phyloP scores from a whole-genome alignment of 2,329 filamentous ascomycete genomes.

The Hymenoscyphus fructigenus region DNA sequence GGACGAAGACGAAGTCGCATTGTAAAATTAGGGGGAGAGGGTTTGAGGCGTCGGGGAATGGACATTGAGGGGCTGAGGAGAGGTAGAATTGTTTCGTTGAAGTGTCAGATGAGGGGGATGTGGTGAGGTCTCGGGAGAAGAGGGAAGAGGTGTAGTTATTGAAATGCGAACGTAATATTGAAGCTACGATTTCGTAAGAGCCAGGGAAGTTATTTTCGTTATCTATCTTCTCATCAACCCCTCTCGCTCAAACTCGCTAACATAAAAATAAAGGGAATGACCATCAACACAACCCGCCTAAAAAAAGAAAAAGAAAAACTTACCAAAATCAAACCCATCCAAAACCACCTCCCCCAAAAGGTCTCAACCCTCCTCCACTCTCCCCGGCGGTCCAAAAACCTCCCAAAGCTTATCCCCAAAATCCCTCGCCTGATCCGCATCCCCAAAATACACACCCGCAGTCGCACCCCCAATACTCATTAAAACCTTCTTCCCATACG shows the following conservation, averaged over 20 bases:
- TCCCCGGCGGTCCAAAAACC: constrained; percentile 37
- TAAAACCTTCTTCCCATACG: constrained; percentile 41
- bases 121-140: neutral
- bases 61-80: constrained; percentile 42
- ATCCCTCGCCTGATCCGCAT: constrained; percentile 30
- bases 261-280: too few species aligned
- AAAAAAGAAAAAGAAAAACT: neutral
- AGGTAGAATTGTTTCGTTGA: constrained; percentile 38
- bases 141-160: constrained; percentile 8
- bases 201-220: constrained; percentile 36
- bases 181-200: constrained; percentile 35
- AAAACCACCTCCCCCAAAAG: constrained; percentile 35
- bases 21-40: constrained; percentile 35
- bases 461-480: constrained; percentile 39
- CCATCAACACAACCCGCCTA: too few species aligned
- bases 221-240: constrained; percentile 25
- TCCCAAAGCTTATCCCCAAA: constrained; percentile 39
- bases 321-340: constrained; percentile 42
- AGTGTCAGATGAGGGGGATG: neutral
- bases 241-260: too few species aligned
- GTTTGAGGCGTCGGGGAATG: constrained; percentile 39
- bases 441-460: constrained; percentile 33
- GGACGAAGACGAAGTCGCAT: constrained; percentile 42
- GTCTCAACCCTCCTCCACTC: constrained; percentile 31
- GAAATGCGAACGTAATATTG: constrained; percentile 33